Conservation (phyloP, 371 early-diverging fungal species). For the Mucor indicus region DNA sequence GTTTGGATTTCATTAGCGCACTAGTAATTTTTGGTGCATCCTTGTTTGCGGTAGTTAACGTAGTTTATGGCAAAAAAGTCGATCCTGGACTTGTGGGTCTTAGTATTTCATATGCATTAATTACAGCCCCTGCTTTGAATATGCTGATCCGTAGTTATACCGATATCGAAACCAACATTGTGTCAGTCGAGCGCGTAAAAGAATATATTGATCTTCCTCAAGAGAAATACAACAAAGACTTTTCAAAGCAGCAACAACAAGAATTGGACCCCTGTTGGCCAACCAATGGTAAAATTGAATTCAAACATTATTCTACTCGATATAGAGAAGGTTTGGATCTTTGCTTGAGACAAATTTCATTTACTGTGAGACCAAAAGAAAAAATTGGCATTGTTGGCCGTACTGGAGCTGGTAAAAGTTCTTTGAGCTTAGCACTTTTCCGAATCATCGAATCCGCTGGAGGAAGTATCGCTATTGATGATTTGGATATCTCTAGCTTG, state of each 20-base stretch:
- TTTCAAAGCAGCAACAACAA: too few relatives aligned
- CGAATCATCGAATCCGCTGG: slow-evolving; percentile 82
- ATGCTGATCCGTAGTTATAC: slow-evolving; percentile 70
- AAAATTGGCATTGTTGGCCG: slow-evolving; percentile 90
- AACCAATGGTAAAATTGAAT: slow-evolving; percentile 60
- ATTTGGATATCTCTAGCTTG: slow-evolving; percentile 74
- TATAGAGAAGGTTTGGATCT: slow-evolving; percentile 67
- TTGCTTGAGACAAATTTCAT: slow-evolving; percentile 63
- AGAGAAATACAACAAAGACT: slow-evolving; percentile 76
- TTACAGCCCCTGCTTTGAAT: slow-evolving; percentile 76
- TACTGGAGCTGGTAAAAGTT: slow-evolving; percentile 93
- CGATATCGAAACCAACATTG: slow-evolving; percentile 65
- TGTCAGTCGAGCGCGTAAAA: slow-evolving; percentile 79
- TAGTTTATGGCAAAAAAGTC: slow-evolving; percentile 35
- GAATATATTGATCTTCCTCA: slow-evolving; percentile 81
- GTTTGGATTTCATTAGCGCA: slow-evolving; percentile 74
- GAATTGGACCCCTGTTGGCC: slow-evolving; percentile 49
- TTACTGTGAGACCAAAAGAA: slow-evolving; percentile 58
- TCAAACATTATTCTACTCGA: slow-evolving; percentile 58
- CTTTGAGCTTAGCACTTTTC: slow-evolving; percentile 83
- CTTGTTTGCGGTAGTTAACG: slow-evolving; percentile 56
- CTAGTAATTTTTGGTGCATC: slow-evolving; percentile 63
- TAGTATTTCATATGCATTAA: slow-evolving; percentile 79
- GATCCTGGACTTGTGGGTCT: slow-evolving; percentile 81
- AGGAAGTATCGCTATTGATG: slow-evolving; percentile 67